A percentile compares a stretch with the other conserved stretches of the same genome.
These are phyloP conservation scores for Pleodorina starrii DNA, from an alignment of 139 green algal species.

Conservation along the genomic window DNA sequence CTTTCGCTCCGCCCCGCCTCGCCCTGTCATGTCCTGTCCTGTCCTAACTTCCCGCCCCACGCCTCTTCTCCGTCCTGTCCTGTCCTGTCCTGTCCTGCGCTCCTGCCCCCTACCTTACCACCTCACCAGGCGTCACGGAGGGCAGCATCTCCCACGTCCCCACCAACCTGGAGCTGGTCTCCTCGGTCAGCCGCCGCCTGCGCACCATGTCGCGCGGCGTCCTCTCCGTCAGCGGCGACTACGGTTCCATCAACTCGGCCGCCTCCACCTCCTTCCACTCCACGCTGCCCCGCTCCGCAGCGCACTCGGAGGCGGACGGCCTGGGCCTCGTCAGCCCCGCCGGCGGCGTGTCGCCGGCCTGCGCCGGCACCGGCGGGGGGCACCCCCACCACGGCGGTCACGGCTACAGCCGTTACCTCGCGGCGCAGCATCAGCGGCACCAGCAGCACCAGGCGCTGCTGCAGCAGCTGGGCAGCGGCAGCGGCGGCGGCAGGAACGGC, in stretches of 20 bases:
- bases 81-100: no score
- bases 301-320: not conserved
- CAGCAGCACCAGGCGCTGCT: not conserved
- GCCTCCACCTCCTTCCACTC: not conserved
- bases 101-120: no score
- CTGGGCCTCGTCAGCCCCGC: not conserved
- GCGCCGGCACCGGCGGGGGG: not conserved
- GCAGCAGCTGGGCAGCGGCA: not conserved
- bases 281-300: not conserved
- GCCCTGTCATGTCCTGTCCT: no score
- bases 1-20: no score
- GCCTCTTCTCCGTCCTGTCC: no score
- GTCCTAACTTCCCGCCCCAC: no score
- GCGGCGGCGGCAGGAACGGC: not conserved
- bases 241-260: no score
- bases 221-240: not conserved
- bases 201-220: conserved; percentile 16
- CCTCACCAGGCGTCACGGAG: conserved; percentile 66
- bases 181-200: conserved; percentile 24
- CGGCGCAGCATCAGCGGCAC: not conserved
- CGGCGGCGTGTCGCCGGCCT: not conserved
- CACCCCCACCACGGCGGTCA: conserved; percentile 18
- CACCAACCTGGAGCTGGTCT: conserved; percentile 74
- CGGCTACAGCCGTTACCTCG: conserved; percentile 3
- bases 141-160: conserved; percentile 79